Conservation (phyloP, 768 basidiomycete species). For the Collybia sp. region DNA sequence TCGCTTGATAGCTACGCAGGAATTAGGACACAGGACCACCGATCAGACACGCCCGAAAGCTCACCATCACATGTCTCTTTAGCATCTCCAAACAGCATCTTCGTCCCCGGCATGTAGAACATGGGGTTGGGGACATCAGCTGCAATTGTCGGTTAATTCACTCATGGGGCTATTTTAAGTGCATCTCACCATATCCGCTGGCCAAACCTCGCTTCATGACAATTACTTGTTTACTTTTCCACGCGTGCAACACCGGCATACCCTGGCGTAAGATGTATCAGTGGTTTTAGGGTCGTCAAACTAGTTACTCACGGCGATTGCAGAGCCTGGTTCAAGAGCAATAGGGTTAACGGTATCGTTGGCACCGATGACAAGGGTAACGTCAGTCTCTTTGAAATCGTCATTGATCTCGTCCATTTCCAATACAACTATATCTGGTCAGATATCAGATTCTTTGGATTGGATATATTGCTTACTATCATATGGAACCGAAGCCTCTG, state of each 20-base stretch:
- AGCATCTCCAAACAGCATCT: slow-evolving; percentile 91
- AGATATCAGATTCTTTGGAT: neutral
- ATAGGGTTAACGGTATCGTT: slow-evolving; percentile 94
- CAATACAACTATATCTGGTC: slow-evolving; percentile 60
- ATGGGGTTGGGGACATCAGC: slow-evolving; percentile 92
- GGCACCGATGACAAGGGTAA: slow-evolving; percentile 88
- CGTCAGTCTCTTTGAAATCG: slow-evolving; percentile 83
- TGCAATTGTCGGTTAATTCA: slow-evolving; percentile 16
- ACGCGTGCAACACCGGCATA: slow-evolving; percentile 89
- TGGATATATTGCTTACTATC: slow-evolving; percentile 50
- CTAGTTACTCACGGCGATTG: slow-evolving; percentile 55
- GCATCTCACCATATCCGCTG: slow-evolving; percentile 69
- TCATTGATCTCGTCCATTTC: slow-evolving; percentile 97
- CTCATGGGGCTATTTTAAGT: too few species aligned
- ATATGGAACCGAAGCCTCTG: slow-evolving; percentile 87
- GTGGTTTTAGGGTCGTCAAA: neutral
- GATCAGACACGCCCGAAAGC: slow-evolving; percentile 9
- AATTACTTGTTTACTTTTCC: slow-evolving; percentile 90
- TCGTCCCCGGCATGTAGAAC: slow-evolving; percentile 89
- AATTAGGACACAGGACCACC: slow-evolving; percentile 3
- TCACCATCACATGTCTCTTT: slow-evolving; percentile 86
- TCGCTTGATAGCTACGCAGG: slow-evolving; percentile 48
- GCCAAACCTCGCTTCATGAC: slow-evolving; percentile 93
- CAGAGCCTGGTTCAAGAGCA: slow-evolving; percentile 78
- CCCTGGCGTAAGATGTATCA: slow-evolving; percentile 35